These are phyloP conservation scores for Clitoria ternatea DNA, from an alignment of 306 rosid genomes.

Conservation along the genomic window DNA sequence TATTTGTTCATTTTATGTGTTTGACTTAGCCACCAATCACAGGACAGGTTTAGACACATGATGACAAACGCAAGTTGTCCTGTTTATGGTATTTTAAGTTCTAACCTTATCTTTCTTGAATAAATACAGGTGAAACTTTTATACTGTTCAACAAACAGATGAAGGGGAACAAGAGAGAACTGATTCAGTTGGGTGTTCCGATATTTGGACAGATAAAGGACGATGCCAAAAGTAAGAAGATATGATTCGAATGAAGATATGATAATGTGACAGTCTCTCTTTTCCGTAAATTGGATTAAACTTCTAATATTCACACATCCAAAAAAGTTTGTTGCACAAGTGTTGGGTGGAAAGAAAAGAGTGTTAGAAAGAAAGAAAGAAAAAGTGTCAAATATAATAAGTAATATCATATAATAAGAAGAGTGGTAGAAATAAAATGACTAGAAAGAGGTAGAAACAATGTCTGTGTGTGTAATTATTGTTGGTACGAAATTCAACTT, in stretches of 20 bases:
- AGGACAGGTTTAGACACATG: conserved; percentile 1
- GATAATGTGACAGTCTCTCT: background rate
- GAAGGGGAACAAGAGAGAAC: conserved; percentile 89
- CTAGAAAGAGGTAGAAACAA: too few species aligned
- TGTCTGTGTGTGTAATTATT: too few species aligned
- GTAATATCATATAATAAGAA: too few species aligned
- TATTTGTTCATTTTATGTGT: background rate
- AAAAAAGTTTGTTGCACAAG: too few species aligned
- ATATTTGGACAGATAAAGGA: conserved; percentile 74
- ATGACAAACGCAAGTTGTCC: background rate
- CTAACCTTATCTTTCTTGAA: conserved; percentile 25
- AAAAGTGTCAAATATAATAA: too few species aligned
- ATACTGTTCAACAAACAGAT: conserved; percentile 79
- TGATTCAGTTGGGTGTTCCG: conserved; percentile 86
- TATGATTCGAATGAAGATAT: conserved; percentile 16
- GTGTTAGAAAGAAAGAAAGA: too few species aligned
- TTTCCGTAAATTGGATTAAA: background rate
- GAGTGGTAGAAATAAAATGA: too few species aligned
- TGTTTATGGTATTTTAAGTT: background rate
- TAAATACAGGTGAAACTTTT: conserved; percentile 72
- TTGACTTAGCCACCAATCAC: background rate
- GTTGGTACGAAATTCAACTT: background rate
- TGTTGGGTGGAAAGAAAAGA: too few species aligned
- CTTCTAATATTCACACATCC: background rate
- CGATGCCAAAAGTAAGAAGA: conserved; percentile 47